Evolutionary conservation across 768 basidiomycete genomes (phyloP).

Genomic region (Termitomyces sp.): DNA sequence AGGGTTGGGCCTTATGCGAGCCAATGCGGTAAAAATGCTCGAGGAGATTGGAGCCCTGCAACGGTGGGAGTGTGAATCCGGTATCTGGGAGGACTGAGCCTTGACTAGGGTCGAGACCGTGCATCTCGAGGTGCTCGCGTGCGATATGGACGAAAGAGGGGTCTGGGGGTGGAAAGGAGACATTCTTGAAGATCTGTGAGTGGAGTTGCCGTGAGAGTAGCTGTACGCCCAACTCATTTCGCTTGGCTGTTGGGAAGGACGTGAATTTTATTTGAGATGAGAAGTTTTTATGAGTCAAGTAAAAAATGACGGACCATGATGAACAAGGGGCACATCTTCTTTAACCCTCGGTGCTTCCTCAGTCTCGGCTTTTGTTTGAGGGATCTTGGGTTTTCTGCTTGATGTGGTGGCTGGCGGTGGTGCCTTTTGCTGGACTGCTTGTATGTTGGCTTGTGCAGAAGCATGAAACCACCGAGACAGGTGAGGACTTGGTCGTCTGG

Average conservation of each 20-base stretch:
- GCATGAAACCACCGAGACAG: slow-evolving; percentile 25
- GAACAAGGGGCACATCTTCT: slow-evolving; percentile 1
- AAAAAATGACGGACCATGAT: slow-evolving; percentile 9
- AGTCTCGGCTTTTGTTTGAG: background rate
- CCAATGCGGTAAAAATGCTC: slow-evolving; percentile 90
- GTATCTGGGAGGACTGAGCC: slow-evolving; percentile 79
- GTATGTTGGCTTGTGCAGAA: slow-evolving; percentile 15
- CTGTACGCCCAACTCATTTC: slow-evolving; percentile 92
- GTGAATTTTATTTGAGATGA: background rate
- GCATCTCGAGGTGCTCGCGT: slow-evolving; percentile 70
- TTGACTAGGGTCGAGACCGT: slow-evolving; percentile 74
- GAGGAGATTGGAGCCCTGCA: slow-evolving; percentile 77
- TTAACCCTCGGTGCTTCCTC: slow-evolving; percentile 1
- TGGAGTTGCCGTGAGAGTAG: slow-evolving; percentile 81
- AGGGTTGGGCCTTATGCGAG: slow-evolving; percentile 61
- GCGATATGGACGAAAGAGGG: slow-evolving; percentile 67
- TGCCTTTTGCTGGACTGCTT: slow-evolving; percentile 16
- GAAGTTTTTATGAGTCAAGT: background rate
- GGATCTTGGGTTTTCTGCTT: background rate
- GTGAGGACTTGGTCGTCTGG: slow-evolving; percentile 19
- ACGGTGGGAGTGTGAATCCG: slow-evolving; percentile 72
- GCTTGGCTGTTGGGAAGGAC: slow-evolving; percentile 38
- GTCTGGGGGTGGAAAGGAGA: slow-evolving; percentile 57
- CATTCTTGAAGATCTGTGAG: slow-evolving; percentile 72
- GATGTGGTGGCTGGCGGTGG: background rate